Conservation (phyloP, 331 rosid genomes). For the Dryas integrifolia region DNA sequence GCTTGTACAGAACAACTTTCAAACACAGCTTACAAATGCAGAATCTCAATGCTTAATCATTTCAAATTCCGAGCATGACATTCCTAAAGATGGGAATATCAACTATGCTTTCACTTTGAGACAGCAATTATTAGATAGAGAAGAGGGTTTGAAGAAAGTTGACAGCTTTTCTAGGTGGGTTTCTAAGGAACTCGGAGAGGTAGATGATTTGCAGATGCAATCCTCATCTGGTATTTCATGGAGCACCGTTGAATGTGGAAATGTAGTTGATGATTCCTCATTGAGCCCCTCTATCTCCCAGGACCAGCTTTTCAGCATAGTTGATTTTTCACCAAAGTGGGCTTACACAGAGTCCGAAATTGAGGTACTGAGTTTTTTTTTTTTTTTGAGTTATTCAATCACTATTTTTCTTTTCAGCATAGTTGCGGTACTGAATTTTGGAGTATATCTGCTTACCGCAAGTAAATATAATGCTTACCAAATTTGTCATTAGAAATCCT, state of each 20-base stretch:
- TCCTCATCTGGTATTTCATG: conserved; percentile 75
- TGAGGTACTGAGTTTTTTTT: conserved; percentile 45
- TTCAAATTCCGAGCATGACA: conserved; percentile 35
- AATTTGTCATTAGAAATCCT: background rate
- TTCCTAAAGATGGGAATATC: conserved; percentile 45
- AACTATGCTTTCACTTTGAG: conserved; percentile 49
- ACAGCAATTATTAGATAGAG: conserved; percentile 53
- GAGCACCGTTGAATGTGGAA: conserved; percentile 70
- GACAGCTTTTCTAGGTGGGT: conserved; percentile 94
- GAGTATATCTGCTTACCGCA: background rate
- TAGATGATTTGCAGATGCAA: conserved; percentile 70
- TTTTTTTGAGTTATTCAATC: too few species aligned
- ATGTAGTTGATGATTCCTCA: conserved; percentile 62
- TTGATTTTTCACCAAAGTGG: conserved; percentile 80
- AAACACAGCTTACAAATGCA: conserved; percentile 36
- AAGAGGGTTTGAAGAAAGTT: conserved; percentile 77
- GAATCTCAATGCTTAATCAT: conserved; percentile 31
- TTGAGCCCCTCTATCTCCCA: conserved; percentile 86
- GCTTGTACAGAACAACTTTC: conserved; percentile 35
- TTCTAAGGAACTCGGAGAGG: conserved; percentile 73
- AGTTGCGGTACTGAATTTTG: conserved; percentile 46
- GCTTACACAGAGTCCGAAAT: conserved; percentile 56
- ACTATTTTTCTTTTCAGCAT: too few species aligned
- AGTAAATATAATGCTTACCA: background rate
- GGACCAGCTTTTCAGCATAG: conserved; percentile 77